phyloP scores from a whole-genome alignment of 1,139 yeast genomes.

The Protomyces gravidus region DNA sequence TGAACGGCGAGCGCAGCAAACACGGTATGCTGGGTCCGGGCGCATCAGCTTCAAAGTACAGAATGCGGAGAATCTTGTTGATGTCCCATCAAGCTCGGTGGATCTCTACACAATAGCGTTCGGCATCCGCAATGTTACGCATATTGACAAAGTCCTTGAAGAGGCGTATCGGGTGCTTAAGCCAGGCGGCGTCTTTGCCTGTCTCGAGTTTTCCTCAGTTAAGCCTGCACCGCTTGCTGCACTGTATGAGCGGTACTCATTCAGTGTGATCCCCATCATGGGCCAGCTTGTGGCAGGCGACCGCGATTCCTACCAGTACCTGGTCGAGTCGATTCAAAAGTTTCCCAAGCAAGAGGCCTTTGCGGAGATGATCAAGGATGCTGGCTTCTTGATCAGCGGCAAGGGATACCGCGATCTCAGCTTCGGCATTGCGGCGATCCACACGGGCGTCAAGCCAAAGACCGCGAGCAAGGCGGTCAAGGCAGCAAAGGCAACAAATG shows the following conservation, averaged over 20 bases:
- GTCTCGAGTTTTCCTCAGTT: conserved; percentile 91
- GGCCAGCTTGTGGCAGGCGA: conserved; percentile 95
- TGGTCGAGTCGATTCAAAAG: conserved; percentile 86
- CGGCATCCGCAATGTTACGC: conserved; percentile 94
- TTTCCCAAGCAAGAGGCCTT: conserved; percentile 92
- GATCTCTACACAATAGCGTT: conserved; percentile 95
- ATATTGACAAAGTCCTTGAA: conserved; percentile 85
- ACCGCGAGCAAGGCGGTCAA: not conserved
- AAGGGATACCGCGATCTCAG: conserved; percentile 86
- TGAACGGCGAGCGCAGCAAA: conserved; percentile 55
- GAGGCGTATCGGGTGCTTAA: conserved; percentile 91
- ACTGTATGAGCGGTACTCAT: conserved; percentile 81
- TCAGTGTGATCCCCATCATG: conserved; percentile 82
- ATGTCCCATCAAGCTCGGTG: conserved; percentile 78
- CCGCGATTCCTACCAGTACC: conserved; percentile 88
- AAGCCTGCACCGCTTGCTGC: conserved; percentile 70
- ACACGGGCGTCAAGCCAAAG: conserved; percentile 72
- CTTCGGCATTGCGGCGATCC: conserved; percentile 96
- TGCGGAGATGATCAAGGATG: conserved; percentile 85
- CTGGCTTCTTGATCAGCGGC: conserved; percentile 87
- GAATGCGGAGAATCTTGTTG: conserved; percentile 85
- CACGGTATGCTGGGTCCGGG: conserved; percentile 42
- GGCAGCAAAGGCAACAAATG: not conserved
- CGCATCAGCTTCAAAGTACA: conserved; percentile 80
- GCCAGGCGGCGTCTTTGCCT: conserved; percentile 99